Conservation (phyloP, 2,329 filamentous ascomycete genomes). For the Aspergillus persii region DNA sequence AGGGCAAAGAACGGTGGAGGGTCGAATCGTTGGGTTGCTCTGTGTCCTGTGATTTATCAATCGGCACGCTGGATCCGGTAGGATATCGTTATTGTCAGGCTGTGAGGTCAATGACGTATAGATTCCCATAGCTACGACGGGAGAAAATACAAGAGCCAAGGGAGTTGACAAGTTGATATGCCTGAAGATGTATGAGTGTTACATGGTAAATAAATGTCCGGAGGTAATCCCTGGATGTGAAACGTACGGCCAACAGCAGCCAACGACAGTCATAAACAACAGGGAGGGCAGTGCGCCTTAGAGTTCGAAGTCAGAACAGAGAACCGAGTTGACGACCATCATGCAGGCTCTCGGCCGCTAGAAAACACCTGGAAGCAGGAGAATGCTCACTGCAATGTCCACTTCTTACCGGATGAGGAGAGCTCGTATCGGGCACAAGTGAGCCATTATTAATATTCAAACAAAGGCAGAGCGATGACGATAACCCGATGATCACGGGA, state of each 20-base stretch:
- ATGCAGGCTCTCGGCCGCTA: slow-evolving; percentile 1
- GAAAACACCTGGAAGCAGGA: slow-evolving; percentile 8
- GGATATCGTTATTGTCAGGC: background rate
- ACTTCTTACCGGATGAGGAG: background rate
- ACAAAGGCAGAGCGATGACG: background rate
- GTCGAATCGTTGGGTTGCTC: background rate
- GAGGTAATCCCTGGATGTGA: background rate
- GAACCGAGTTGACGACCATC: background rate
- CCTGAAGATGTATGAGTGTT: background rate
- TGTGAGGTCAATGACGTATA: background rate
- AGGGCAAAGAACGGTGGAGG: background rate
- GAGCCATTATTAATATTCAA: too few relatives aligned
- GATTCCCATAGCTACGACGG: background rate
- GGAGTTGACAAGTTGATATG: too few relatives aligned
- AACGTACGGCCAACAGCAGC: background rate
- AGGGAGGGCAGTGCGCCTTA: background rate
- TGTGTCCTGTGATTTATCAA: background rate
- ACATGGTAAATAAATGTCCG: too few relatives aligned
- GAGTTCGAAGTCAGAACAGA: too few relatives aligned
- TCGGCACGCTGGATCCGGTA: background rate
- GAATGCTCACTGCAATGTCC: background rate
- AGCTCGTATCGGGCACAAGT: background rate
- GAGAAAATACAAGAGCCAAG: background rate
- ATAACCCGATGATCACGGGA: background rate
- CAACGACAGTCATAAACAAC: background rate